Base-by-base conservation (phyloP, 495 filamentous ascomycete species). In the Clohesyomyces aquaticus region DNA sequence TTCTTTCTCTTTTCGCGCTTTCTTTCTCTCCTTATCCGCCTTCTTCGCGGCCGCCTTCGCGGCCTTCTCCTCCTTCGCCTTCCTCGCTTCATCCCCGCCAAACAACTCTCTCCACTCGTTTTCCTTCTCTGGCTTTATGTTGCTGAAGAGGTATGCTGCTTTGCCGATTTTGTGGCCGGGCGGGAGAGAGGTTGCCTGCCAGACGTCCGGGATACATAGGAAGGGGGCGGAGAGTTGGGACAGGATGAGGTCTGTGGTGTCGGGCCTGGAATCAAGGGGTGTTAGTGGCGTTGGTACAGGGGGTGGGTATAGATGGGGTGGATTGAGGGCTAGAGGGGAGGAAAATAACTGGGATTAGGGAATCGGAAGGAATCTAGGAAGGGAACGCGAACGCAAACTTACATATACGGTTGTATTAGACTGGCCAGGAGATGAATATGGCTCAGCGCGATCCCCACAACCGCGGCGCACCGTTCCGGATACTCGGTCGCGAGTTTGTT, bases 121-220 rank as follows among this genome's bases (percentile, higher is more conserved):
- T 19, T 87, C 88, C 78, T 91, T 93, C 77, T 88, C 88, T 18
- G 87, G 81, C 55, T 93, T 88, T 63, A 96, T 96, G 50, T 78
- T 80, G n/a, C 84, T 82, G 79, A 98, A 98, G 32, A 98, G 80
- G 65, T 93, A 88, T 61, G 83, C 81, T 1, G 93, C 86, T 72
- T 88, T 89, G 65, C 91, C 90, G 60, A 98, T 86, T 67, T 86
- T 85, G 75, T 96, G 91, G 52, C 88, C 88, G 0, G 85, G 80
- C 67, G 87, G 81, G 46, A 96, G 74, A 28, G 76, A 78, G 29
- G 77, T 75, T 25, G 82, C 77, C 56, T 83, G 77, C 88, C 89
- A 94, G 12, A 75, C 79, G 67, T 91, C 85, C 1, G 91, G 89
- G 66, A 98, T 95, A 50, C 72, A 71, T 27, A 82, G 79, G 53